Base-by-base conservation (phyloP, 352 stramenopile species). In the Globisporangium paddicum region DNA sequence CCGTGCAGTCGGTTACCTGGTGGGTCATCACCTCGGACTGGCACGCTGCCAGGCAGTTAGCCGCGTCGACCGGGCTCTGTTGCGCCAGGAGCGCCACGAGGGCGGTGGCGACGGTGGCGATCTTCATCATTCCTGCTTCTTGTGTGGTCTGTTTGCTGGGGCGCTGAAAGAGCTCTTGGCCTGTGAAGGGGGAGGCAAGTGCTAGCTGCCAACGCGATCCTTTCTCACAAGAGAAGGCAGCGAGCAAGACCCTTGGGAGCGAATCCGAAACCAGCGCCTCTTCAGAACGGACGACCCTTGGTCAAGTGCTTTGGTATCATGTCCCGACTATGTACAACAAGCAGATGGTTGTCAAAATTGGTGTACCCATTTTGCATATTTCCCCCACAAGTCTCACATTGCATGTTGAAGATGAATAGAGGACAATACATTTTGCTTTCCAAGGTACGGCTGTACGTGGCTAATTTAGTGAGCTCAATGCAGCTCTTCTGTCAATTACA, bases 11-110 rank as follows among this genome's bases (percentile, higher is more conserved):
- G 3, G 68, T 37, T 38, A 79, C 69, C 19, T 72, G 68, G 55
- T 67, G 65, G 58, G 70, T 65, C 54, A 80, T 70, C 23, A 83
- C 66, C 51, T 79, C 62, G 5, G 71, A 71, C 50, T 77, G 64
- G 51, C 73, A 83, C 21, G 42, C 53, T 0, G 73, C 73, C 46
- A 62, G 44, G 62, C 73, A 82, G 32, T 38, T 42, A 5, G 46
- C 48, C 2, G 58, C 58, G 9, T 26, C 38, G 11, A 55, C 69
- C 16, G 42, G 2, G 11, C 13, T 14, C 7, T 37, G 45, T 16
- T 35, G 45, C 45, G 25, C 16, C 23, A 6, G 23, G 44, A 50
- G 16, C 58, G 23, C 28, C 44, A 46, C 42, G 16, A 61, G 42
- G 19, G 30, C 55, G 35, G 21, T 11, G 3, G 26, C 21, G 37